These are phyloP conservation scores for Salix viminalis DNA, from an alignment of 345 rosid genomes.

Conservation along the genomic window DNA sequence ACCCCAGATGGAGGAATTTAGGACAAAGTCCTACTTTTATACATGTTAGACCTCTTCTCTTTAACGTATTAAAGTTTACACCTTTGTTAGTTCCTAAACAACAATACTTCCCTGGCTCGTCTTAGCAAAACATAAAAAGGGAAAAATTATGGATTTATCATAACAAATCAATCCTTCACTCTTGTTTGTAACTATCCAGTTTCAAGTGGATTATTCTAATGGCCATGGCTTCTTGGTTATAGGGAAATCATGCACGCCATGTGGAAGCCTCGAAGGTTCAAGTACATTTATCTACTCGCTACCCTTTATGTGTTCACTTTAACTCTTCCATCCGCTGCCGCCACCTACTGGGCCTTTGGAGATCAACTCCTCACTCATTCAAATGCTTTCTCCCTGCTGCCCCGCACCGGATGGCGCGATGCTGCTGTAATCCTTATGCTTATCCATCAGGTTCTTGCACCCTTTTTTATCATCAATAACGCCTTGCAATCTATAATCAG, in stretches of 20 bases:
- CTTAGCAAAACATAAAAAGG: neutral
- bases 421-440: conserved; percentile 74
- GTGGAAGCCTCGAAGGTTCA: conserved; percentile 87
- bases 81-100: neutral
- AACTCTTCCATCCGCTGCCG: conserved; percentile 67
- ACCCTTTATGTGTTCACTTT: conserved; percentile 77
- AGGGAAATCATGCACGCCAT: conserved; percentile 89
- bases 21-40: neutral
- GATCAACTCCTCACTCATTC: conserved; percentile 70
- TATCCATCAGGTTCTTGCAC: conserved; percentile 60
- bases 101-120: neutral
- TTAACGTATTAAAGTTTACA: neutral
- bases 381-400: conserved; percentile 77
- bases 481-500: too few species aligned
- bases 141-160: neutral
- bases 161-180: neutral
- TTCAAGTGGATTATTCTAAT: neutral
- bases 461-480: neutral
- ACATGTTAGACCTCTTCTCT: neutral
- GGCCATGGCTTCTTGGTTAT: neutral
- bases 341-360: conserved; percentile 84
- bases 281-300: conserved; percentile 70
- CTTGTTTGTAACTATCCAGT: neutral
- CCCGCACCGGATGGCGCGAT: conserved; percentile 57
- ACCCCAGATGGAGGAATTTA: neutral